These are phyloP conservation scores for Candida glucosophila DNA, from an alignment of 1,139 yeast species.

Conservation along the genomic window DNA sequence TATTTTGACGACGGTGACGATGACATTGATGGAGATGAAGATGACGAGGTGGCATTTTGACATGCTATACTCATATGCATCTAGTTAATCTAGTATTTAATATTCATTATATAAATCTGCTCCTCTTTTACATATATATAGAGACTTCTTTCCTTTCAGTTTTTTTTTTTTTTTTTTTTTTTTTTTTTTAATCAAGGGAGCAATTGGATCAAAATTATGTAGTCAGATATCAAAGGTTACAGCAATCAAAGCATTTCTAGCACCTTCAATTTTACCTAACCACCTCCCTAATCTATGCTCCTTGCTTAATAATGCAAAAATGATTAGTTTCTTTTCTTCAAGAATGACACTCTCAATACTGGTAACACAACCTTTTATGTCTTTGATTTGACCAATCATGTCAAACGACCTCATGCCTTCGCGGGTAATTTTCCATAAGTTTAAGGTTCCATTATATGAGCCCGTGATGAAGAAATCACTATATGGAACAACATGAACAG, in stretches of 20 bases:
- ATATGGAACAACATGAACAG: conserved; percentile 81
- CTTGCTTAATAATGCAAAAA: conserved; percentile 65
- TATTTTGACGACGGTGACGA: conserved; percentile 69
- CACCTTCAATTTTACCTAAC: conserved; percentile 37
- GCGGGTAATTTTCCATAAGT: conserved; percentile 63
- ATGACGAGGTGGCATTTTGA: conserved; percentile 75
- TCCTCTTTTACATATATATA: too few species aligned
- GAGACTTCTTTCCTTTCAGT: too few species aligned
- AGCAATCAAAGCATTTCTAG: conserved; percentile 33
- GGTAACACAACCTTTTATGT: conserved; percentile 67
- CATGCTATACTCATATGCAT: too few species aligned
- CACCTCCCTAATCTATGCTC: conserved; percentile 89
- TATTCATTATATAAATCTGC: too few species aligned
- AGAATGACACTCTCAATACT: conserved; percentile 58
- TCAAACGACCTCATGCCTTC: conserved; percentile 55
- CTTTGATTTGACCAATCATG: conserved; percentile 44
- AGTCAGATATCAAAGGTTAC: conserved; percentile 31
- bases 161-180: too few species aligned
- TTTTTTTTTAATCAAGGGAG: too few species aligned
- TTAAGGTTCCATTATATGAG: conserved; percentile 72
- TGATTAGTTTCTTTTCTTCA: conserved; percentile 39
- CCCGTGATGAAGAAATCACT: conserved; percentile 81
- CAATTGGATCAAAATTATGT: too few species aligned
- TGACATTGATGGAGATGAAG: conserved; percentile 67
- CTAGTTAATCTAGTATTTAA: too few species aligned